Evolutionary conservation across 306 rosid species (phyloP).

Genomic region (Gastrolobium bilobum): DNA sequence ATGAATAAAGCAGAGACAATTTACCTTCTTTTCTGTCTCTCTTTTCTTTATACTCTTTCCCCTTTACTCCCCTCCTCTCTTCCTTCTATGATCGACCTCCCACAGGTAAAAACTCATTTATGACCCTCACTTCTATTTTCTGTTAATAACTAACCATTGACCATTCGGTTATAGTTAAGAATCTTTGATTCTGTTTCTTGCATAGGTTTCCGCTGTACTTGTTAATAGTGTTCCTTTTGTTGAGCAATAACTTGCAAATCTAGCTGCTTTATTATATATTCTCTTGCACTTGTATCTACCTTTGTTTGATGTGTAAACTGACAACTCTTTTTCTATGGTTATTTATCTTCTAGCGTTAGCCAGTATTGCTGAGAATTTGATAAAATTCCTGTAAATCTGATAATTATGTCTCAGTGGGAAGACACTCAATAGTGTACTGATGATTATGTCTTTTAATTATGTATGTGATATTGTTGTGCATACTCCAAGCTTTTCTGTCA

Average conservation of each 20-base stretch:
- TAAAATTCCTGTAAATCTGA: not conserved
- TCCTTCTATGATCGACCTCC: no score
- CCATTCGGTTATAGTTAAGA: not conserved
- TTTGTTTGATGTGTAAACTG: not conserved
- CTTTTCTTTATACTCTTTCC: no score
- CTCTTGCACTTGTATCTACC: not conserved
- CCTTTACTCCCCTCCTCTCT: no score
- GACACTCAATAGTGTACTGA: not conserved
- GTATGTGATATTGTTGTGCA: conserved; percentile 2
- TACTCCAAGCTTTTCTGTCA: no score
- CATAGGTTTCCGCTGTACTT: conserved; percentile 7
- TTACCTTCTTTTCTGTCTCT: no score
- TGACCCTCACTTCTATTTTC: conserved; percentile 4
- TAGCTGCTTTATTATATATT: not conserved
- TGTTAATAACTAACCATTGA: not conserved
- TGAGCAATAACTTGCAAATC: not conserved
- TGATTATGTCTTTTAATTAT: not conserved
- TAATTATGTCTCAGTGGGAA: not conserved
- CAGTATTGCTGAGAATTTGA: not conserved
- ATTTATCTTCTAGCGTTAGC: not conserved
- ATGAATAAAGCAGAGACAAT: no score
- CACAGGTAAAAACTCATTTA: conserved; percentile 6
- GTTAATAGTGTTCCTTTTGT: conserved; percentile 10
- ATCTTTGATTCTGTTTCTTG: conserved; percentile 12
- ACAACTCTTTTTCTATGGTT: not conserved